A percentile compares a stretch with the other conserved stretches of the same genome.
phyloP scores from a whole-genome alignment of 2,329 filamentous ascomycete species.

The Exophiala aquamarina region DNA sequence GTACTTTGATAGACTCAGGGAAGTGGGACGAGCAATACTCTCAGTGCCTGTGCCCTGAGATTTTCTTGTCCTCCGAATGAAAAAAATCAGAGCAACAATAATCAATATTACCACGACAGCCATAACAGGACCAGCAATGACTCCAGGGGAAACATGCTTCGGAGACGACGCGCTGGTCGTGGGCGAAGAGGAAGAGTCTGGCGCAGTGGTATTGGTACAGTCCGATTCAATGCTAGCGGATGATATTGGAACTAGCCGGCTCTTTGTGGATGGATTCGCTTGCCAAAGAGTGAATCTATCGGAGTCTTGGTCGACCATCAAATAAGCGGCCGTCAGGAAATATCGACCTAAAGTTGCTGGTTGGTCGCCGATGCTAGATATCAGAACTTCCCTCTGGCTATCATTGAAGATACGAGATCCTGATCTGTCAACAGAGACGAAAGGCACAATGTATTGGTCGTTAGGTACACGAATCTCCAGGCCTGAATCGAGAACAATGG shows the following conservation, averaged over 20 bases:
- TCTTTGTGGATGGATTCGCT: not conserved
- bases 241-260: too few relatives aligned
- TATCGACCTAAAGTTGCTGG: not conserved
- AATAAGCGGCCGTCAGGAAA: not conserved
- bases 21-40: too few relatives aligned
- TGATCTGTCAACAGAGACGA: not conserved
- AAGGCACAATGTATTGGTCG: not conserved
- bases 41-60: too few relatives aligned
- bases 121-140: not conserved
- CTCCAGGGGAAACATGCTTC: not conserved
- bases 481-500: not conserved
- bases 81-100: too few relatives aligned
- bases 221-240: not conserved
- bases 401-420: not conserved
- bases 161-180: not conserved
- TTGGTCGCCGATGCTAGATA: not conserved
- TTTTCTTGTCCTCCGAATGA: too few relatives aligned
- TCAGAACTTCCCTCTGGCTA: not conserved
- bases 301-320: slow-evolving; percentile 1
- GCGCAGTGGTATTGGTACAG: not conserved
- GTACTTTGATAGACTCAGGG: too few relatives aligned
- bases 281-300: not conserved
- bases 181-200: not conserved
- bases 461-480: not conserved
- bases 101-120: too few relatives aligned